These are phyloP conservation scores for Fusarium nisikadoi DNA, from an alignment of 2,329 filamentous ascomycete genomes.

Conservation along the genomic window DNA sequence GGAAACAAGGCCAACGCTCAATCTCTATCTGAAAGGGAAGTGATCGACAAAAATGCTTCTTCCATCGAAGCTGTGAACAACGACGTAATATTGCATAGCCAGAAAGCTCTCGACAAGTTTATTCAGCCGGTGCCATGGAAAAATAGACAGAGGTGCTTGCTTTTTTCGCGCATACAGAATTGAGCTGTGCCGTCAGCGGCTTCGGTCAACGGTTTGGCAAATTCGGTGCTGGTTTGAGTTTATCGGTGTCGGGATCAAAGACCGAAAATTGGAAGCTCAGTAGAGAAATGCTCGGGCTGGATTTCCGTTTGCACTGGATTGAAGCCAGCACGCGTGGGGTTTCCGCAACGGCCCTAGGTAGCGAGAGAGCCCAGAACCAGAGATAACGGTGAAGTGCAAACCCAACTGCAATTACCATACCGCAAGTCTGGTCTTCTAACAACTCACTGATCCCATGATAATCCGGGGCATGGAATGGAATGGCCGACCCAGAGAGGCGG, in stretches of 20 bases:
- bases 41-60: slow-evolving; percentile 31
- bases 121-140: slow-evolving; percentile 20
- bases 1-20: slow-evolving; percentile 22
- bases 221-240: slow-evolving; percentile 21
- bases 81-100: slow-evolving; percentile 41
- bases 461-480: slow-evolving; percentile 23
- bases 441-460: slow-evolving; percentile 25
- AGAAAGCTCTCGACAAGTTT: slow-evolving; percentile 12
- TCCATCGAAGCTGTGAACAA: slow-evolving; percentile 11
- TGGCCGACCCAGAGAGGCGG: slow-evolving; percentile 35
- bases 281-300: slow-evolving; percentile 4
- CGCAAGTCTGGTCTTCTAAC: slow-evolving; percentile 1
- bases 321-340: slow-evolving; percentile 10
- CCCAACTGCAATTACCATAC: background rate
- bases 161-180: slow-evolving; percentile 8
- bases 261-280: slow-evolving; percentile 7
- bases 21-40: slow-evolving; percentile 31
- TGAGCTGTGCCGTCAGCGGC: slow-evolving; percentile 32
- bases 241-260: slow-evolving; percentile 16
- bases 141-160: slow-evolving; percentile 2
- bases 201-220: slow-evolving; percentile 20
- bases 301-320: background rate
- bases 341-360: slow-evolving; percentile 6
- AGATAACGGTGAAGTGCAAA: slow-evolving; percentile 6
- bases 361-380: background rate